Base-by-base conservation (phyloP, 352 stramenopile species). In the Pythium oligandrum region DNA sequence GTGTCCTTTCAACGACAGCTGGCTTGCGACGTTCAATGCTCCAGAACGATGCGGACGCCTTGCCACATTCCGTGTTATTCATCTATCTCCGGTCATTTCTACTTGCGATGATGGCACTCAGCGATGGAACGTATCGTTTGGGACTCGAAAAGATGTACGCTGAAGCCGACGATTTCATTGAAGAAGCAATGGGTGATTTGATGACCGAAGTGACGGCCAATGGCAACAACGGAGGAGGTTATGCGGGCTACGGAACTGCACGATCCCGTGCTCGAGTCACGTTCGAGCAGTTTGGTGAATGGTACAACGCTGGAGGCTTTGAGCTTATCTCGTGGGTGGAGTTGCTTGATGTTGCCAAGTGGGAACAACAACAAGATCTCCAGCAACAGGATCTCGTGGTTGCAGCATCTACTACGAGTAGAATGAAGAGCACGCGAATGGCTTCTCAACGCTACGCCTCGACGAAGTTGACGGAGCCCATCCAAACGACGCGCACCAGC, bases 201-300 rank as follows among this genome's bases (percentile, higher is more conserved):
- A 92, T 90, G 73, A 90, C 78, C 1, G 84, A 92, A 40, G 75
- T 95, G 0, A 68, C 71, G 4, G 66, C 67, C 17, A 87, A 80
- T 26, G 80, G 80, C 3, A 88, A 75, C 36, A 61, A 64, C 3
- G 59, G 36, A 2, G 70, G 58, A 37, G 69, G 66, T 5, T 74
- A 83, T 26, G 72, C 78, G 3, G 77, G 66, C 1, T 92, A 86
- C 36, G 81, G 78, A 30, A 90, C 75, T 46, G 74, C 79, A 1
- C 75, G 75, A 4, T 88, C 79, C 6, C 66, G 78, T 6, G 69
- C 73, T 9, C 69, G 84, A 44, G 76, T 97, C 12, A 96, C 88
- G 3, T 97, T 97, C 55, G 79, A 96, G 48, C 83, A 94, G 57
- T 94, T 97, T 70, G 87, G 86, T 17, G 86, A 93, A 45, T 95